Evolutionary conservation across 805 yeast species (phyloP).

Genomic region (Wickerhamomyces xylosicus): DNA sequence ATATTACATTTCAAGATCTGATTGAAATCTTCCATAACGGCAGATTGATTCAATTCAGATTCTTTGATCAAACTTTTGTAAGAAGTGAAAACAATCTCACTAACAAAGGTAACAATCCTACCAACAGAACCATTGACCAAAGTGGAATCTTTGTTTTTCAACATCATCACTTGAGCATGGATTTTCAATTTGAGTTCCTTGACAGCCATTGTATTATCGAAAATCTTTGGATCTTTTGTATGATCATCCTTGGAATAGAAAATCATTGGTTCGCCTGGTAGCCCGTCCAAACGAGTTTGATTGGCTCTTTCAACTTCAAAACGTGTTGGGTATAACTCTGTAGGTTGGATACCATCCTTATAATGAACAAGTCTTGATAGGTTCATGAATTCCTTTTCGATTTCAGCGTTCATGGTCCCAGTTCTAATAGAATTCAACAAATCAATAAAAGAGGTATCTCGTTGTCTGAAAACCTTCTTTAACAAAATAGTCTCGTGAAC

Average conservation of each 20-base stretch:
- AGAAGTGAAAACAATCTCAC: constrained; percentile 15
- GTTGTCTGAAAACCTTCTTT: constrained; percentile 81
- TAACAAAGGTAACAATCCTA: constrained; percentile 35
- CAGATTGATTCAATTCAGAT: constrained; percentile 15
- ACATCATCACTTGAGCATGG: constrained; percentile 91
- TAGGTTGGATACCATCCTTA: constrained; percentile 75
- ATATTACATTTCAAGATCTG: constrained; percentile 24
- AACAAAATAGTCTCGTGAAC: constrained; percentile 60
- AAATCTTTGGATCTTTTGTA: constrained; percentile 11
- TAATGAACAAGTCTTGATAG: constrained; percentile 50
- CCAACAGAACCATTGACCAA: constrained; percentile 93
- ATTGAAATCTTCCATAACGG: constrained; percentile 9
- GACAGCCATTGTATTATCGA: constrained; percentile 65
- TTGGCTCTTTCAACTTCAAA: constrained; percentile 79
- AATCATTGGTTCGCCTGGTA: constrained; percentile 35
- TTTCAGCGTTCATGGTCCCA: constrained; percentile 47
- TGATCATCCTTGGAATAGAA: constrained; percentile 39
- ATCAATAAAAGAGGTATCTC: constrained; percentile 65
- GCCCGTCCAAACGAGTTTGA: constrained; percentile 30
- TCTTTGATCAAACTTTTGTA: constrained; percentile 5
- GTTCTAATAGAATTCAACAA: constrained; percentile 74
- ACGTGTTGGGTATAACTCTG: constrained; percentile 83
- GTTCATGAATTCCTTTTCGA: constrained; percentile 35
- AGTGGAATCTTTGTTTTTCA: constrained; percentile 66
- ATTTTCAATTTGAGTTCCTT: constrained; percentile 52